phyloP scores from a whole-genome alignment of 2,329 filamentous ascomycete genomes.

The Trichoderma semiorbis region DNA sequence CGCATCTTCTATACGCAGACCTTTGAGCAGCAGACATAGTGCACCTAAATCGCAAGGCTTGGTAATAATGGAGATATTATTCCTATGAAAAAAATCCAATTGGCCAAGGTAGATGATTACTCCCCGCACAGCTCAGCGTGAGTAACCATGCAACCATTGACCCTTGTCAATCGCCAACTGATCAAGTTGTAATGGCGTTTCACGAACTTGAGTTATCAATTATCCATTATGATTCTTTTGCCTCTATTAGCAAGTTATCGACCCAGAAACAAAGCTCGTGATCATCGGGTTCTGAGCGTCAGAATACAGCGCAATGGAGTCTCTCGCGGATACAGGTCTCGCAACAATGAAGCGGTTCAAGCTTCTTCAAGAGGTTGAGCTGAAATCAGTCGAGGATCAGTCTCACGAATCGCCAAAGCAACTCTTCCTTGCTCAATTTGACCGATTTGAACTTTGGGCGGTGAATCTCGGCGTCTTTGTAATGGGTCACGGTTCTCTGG shows the following conservation, averaged over 20 bases:
- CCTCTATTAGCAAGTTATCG: not conserved
- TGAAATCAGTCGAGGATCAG: not conserved
- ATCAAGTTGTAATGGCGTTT: not conserved
- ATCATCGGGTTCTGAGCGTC: not conserved
- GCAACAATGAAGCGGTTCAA: not conserved
- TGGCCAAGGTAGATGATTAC: not conserved
- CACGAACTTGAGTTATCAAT: not conserved
- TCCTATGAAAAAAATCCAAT: not conserved
- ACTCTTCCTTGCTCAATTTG: not conserved
- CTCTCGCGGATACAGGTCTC: not conserved
- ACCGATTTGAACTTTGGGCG: slow-evolving; percentile 15
- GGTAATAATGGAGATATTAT: not conserved
- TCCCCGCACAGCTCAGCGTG: not conserved
- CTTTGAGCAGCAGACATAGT: not conserved
- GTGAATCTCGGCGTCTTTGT: slow-evolving; percentile 15
- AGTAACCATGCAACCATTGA: not conserved
- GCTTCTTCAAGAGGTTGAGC: not conserved
- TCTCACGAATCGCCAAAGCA: not conserved
- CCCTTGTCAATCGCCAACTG: not conserved
- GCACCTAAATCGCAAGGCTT: not conserved
- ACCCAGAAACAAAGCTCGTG: too few relatives aligned
- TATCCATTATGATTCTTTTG: not conserved
- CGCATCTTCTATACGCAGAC: not conserved
- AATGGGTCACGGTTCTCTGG: not conserved
- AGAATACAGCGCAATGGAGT: not conserved